phyloP scores from a whole-genome alignment of 805 yeast genomes.

The Torulaspora delbrueckii region DNA sequence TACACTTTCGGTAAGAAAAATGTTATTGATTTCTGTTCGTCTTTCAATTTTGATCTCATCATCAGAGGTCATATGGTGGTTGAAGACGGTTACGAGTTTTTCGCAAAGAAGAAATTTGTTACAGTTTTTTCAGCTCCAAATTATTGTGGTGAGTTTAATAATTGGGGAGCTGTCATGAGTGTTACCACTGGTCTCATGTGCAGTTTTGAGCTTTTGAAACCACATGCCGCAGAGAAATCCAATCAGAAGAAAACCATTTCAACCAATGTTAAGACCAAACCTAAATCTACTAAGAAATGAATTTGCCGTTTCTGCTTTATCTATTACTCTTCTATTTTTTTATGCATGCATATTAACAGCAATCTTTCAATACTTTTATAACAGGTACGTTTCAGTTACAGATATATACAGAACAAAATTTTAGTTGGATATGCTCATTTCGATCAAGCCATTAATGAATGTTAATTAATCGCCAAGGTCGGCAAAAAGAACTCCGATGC shows the following conservation, averaged over 20 bases:
- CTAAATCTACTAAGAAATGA: conserved; percentile 5
- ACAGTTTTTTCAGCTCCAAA: conserved; percentile 81
- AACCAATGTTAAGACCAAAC: background rate
- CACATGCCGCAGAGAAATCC: conserved; percentile 32
- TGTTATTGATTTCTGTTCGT: conserved; percentile 58
- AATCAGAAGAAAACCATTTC: background rate
- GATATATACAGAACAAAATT: no score
- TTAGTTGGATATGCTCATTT: background rate
- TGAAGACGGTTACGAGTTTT: conserved; percentile 83
- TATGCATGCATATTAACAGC: background rate
- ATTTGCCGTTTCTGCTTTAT: background rate
- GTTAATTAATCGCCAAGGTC: background rate
- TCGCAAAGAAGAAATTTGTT: conserved; percentile 65
- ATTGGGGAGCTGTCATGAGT: conserved; percentile 76
- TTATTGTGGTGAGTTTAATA: conserved; percentile 76
- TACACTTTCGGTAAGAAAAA: conserved; percentile 68
- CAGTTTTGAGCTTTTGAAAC: conserved; percentile 66
- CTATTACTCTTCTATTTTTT: background rate
- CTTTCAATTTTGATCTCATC: conserved; percentile 66
- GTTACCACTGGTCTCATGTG: conserved; percentile 65
- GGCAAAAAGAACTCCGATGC: conserved; percentile 23
- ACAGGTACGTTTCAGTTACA: background rate
- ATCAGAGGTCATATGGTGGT: conserved; percentile 88
- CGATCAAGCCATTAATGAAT: background rate
- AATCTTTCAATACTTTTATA: background rate